Evolutionary conservation across 2,329 filamentous ascomycete species (phyloP), one percentile per base, ranked within the genome.

Genomic region (Mycosphaerella arachidis): DNA sequence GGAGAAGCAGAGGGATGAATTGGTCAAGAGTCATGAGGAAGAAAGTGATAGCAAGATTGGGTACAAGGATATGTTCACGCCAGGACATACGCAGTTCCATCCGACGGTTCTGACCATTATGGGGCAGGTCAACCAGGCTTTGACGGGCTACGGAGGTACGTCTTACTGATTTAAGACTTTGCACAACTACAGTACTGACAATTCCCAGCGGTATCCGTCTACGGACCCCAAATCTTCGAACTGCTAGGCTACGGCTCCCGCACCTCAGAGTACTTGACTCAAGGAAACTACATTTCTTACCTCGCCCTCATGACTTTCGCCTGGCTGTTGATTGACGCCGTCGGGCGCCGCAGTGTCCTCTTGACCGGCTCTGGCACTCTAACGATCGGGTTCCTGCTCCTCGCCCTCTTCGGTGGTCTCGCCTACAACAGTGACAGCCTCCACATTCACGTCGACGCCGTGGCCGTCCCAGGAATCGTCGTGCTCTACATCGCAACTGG

Each of bases 191-290:
- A 8, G 35, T 48, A 43, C 31, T 48, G 18, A 56, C 46, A 30
- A 3, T 4, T 24, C 37, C 29, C 62, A 80, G 84, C 84, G 0
- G 82, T 87, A 2, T 83, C 80, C 18, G 84, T 86, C 2, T 86
- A 86, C 59, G 84, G 84, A 0, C 83, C 84, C 2, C 84, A 86
- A 64, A 86, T 86, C 56, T 86, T 86, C 69, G 79, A 84, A 63
- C 79, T 86, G 9, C 79, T 86, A 3, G 83, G 84, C 16, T 84
- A 86, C 68, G 70, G 72, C 18, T 78, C 80, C 37, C 73, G 72
- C 4, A 73, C 72, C 16, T 79, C 84, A 1, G 84, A 87, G 69
- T 82, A 79, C 61, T 72, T 85, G 13, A 86, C 84, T 0, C 77
- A 85, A 50, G 82, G 77, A 30, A 87, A 87, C 72, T 86, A 86